Base-by-base conservation (phyloP, 192 early-diverging fungal genomes). In the Geranomyces michiganensis region DNA sequence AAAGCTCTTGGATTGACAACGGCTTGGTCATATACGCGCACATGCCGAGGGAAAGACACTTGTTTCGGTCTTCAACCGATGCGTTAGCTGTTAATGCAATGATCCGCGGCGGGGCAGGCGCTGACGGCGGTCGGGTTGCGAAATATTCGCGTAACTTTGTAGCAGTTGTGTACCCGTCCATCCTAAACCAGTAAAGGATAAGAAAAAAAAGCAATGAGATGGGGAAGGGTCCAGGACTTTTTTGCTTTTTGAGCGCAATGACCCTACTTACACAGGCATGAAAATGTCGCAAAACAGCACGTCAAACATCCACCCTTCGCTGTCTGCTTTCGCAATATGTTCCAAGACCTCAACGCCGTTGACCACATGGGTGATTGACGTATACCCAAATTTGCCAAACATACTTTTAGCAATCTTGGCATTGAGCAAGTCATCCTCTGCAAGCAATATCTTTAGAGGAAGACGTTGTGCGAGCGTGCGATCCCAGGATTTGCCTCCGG, bases 81-180 rank as follows among this genome's bases (percentile, higher is more conserved):
- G 67, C 67, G 33, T 69, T 69, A 2, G 67, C 67, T 17, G 53
- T 69, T 2, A 69, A 26, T 24, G 53, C 67, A 26, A 69, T 59
- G 30, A 69, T 45, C 5, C 41, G 27, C 4, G 67, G 67, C 22
- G 30, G 47, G 12, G 3, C 21, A 41, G 36, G 10, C 10, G 36
- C 5, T 24, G 30, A n/a, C 65, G 12, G n/a, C 30, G 48, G 22
- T 8, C 21, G 48, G 17, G 22, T 33, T 1, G 19, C 29, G 22
- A 67, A 53, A 13, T 27, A 32, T 26, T 48, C 65, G 22, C 26
- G 47, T 14, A 67, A 2, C 21, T 67, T 55, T 4, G 15, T 33
- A 32, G 29, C 21, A 27, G 65, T 36, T 12, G 45, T 53, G 67
- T 69, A 59, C 1, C 67, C 67, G 56, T 69, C 56, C 67, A 69